Base-by-base conservation (phyloP, 2,329 filamentous ascomycete genomes). In the Epichloe amarillans region DNA sequence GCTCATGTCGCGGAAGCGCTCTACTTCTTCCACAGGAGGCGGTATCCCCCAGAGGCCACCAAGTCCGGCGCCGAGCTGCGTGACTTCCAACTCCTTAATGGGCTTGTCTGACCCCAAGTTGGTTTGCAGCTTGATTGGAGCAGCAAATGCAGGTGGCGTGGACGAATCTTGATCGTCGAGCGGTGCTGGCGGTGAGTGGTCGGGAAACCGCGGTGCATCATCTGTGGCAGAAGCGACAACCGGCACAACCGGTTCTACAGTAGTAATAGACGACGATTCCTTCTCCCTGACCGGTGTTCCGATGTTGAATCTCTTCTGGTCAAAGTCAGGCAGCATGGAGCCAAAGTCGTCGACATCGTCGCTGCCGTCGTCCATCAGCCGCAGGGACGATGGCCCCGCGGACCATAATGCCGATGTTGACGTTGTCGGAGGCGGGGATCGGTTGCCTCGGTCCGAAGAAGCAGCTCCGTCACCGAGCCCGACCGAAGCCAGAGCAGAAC, bases 301-400 rank as follows among this genome's bases (percentile, higher is more conserved):
- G 1, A 21, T 23, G 21, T 60, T 55, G 49, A 67, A 66, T 5
- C 54, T 65, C 54, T 64, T 67, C 50, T 69, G 65, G 45, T 72
- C 71, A 59, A 80, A 79, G 58, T 79, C 72, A 2, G 77, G 69
- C 5, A 78, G 65, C 58, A 77, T 69, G 47, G 69, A 62, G 46
- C 75, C 71, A 37, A 75, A 70, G n/a, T 75, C 71, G 2, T 76
- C 74, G 35, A 58, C 54, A 3, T 75, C 72, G 19, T 75, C 71
- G 19, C 73, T 71, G 7, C 70, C 66, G 14, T 74, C 70, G 30
- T 67, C 63, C 67, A 66, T 67, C 21, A 72, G 62, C 6, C 74
- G 73, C 21, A 70, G 58, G 1, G 69, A 67, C 3, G 70, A 71
- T 5, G 66, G 63, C 2, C 61, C 58, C 7, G 64, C 64, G 3